Base-by-base conservation (phyloP, 163 green algal genomes). In the Trebouxiophyceae sp. region DNA sequence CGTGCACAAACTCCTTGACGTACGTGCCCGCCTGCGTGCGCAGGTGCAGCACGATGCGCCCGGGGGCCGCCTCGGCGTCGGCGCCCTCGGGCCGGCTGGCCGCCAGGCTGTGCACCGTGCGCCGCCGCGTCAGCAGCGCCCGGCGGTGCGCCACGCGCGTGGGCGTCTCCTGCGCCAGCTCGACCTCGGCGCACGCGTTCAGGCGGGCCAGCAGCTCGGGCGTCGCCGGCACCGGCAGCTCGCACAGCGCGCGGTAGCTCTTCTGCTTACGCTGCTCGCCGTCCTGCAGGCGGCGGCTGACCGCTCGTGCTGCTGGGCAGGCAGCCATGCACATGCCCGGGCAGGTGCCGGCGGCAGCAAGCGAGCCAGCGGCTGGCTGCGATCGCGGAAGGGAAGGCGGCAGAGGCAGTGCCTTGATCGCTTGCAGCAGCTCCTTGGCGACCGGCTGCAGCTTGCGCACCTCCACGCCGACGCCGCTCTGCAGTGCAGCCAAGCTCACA, bases 1-100 rank as follows among this genome's bases (percentile, higher is more conserved):
- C 75, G 69, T 91, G 81, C 33, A 91, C 77, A 73, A 93, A 90
- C 73, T 94, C 87, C 61, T 96, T 96, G 69, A 96, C 80, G 68
- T 96, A 96, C 5, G 85, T 91, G 19, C 89, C 89, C n/a, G 87
- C 87, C 67, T 84, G 68, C 22, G 79, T 81, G 19, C 62, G 45
- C 45, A 85, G 68, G 12, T 29, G 63, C 33, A 87, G n/a, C n/a
- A n/a, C n/a, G n/a, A n/a, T n/a, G n/a, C n/a, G n/a, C n/a, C n/a
- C n/a, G n/a, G n/a, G n/a, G n/a, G n/a, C n/a, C n/a, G n/a, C n/a
- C n/a, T n/a, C n/a, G n/a, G 69, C 8, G 67, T 16, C 60, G 82
- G 71, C 56, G 73, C 70, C 33, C 47, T 22, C 45, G 50, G 62
- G 45, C 58, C 39, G 8, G 8, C 39, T 50, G 39, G 39, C 39